Evolutionary conservation across 345 rosid genomes (phyloP).

Genomic region (Citrus trifoliata): DNA sequence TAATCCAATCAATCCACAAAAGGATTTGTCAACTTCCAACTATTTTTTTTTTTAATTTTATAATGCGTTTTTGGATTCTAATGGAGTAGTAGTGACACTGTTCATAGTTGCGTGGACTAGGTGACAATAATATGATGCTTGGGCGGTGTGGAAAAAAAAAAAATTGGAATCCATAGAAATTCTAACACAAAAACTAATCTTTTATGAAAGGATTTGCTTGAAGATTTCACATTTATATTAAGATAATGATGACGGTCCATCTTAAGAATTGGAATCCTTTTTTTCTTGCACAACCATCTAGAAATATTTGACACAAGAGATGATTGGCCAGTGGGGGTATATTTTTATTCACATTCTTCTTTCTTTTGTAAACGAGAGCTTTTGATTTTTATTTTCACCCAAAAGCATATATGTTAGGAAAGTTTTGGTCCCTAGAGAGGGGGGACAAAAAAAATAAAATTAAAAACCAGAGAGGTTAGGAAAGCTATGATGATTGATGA

Average conservation of each 20-base stretch:
- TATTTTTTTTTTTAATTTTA: too few relatives aligned
- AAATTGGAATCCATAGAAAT: not conserved
- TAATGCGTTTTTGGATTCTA: constrained; percentile 1
- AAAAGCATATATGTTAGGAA: not conserved
- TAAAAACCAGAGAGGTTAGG: not conserved
- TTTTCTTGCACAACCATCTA: not conserved
- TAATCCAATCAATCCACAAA: not conserved
- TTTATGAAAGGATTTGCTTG: not conserved
- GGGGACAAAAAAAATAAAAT: too few relatives aligned
- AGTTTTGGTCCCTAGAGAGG: not conserved
- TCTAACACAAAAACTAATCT: not conserved
- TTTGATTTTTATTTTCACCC: not conserved
- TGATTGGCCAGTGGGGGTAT: not conserved
- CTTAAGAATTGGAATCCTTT: not conserved
- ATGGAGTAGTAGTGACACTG: not conserved
- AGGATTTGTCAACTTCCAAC: not conserved
- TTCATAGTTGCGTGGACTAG: not conserved
- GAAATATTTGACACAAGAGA: rapidly evolving
- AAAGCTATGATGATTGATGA: not conserved
- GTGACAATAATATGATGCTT: not conserved
- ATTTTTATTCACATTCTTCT: too few relatives aligned
- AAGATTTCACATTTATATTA: not conserved
- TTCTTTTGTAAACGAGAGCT: not conserved
- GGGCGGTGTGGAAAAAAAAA: not conserved
- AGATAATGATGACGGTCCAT: not conserved